Conservation (phyloP, 2,329 filamentous ascomycete species). For the Zopfia rhizophila region DNA sequence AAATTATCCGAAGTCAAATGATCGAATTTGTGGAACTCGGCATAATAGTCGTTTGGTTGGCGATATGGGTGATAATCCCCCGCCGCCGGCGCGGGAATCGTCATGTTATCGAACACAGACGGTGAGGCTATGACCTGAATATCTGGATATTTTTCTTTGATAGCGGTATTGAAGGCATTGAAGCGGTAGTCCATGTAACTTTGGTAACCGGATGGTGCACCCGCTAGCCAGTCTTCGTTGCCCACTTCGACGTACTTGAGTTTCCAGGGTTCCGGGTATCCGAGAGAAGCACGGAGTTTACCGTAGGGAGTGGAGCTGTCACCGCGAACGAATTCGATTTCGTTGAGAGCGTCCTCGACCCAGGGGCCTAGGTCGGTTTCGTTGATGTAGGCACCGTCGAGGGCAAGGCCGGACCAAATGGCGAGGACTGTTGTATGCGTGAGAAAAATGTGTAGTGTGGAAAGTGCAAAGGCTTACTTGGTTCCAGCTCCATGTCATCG, state of each 20-base stretch:
- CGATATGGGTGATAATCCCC: slow-evolving; percentile 58
- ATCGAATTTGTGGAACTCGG: slow-evolving; percentile 55
- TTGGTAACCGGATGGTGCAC: slow-evolving; percentile 38
- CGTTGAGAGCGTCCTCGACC: slow-evolving; percentile 52
- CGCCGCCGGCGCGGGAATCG: slow-evolving; percentile 44
- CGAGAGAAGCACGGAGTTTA: slow-evolving; percentile 46
- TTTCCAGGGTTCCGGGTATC: slow-evolving; percentile 49
- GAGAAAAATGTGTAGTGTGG: not conserved
- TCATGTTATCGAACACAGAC: slow-evolving; percentile 45
- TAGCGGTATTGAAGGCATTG: slow-evolving; percentile 44
- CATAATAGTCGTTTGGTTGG: slow-evolving; percentile 55
- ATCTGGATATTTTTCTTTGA: slow-evolving; percentile 46
- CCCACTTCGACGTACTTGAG: slow-evolving; percentile 53
- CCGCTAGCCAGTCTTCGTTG: slow-evolving; percentile 53
- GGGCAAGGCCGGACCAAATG: slow-evolving; percentile 57
- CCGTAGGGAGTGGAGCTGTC: slow-evolving; percentile 44
- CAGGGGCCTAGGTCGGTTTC: slow-evolving; percentile 50
- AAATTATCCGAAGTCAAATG: slow-evolving; percentile 47
- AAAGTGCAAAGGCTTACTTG: slow-evolving; percentile 32
- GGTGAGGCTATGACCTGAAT: slow-evolving; percentile 46
- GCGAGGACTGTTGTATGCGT: slow-evolving; percentile 39
- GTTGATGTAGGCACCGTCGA: slow-evolving; percentile 53
- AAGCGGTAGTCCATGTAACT: slow-evolving; percentile 47
- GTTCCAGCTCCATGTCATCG: slow-evolving; percentile 57
- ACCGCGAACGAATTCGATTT: slow-evolving; percentile 49